Base-by-base conservation (phyloP, 75 land plant species). In the Cunninghamia lanceolata region DNA sequence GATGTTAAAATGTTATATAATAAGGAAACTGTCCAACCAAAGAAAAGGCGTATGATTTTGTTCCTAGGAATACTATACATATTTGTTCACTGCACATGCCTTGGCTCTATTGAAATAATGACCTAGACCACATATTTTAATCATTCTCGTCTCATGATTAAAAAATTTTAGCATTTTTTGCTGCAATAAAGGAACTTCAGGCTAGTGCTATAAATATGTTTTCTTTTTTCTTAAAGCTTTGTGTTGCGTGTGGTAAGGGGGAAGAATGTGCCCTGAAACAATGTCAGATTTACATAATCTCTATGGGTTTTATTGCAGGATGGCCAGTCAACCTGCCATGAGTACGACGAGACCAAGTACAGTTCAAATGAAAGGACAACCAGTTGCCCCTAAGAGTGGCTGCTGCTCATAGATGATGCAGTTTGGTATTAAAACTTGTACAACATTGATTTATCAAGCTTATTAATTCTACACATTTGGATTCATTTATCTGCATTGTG, bases 281-380 rank as follows among this genome's bases (percentile, higher is more conserved):
- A 14, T 73, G 32, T 10, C 2, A 28, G 30, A 6, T 84, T 84
- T 54, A 21, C 25, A 84, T 32, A 83, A 77, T 74, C 28, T 79
- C 50, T 86, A 34, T 82, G 42, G 21, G 19, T 47, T 71, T 83
- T 36, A 43, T 77, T 91, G 68, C 91, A 96, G 97, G 90, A 93
- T 96, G 97, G 96, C 96, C 25, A 94, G 95, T 82, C 96, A 95
- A 87, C 98, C 98, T 54, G 93, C 93, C 17, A 86, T 90, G 93
- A 95, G 90, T 83, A 90, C 75, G 78, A 92, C 91, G 13, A 91
- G 91, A 88, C 98, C 98, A 34, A 88, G 89, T 66, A 91, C 91
- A 32, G 95, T 96, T 74, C 93, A 89, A 85, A 88, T 96, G 86
- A 88, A 88, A 28, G 98, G 96, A 78, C 92, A 92, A 86, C 93